Percentiles rank a stretch among this genome's conserved stretches.
These are phyloP conservation scores for Sordariomycetes sp. DNA, from an alignment of 2,329 filamentous ascomycete genomes.

Conservation along the genomic window DNA sequence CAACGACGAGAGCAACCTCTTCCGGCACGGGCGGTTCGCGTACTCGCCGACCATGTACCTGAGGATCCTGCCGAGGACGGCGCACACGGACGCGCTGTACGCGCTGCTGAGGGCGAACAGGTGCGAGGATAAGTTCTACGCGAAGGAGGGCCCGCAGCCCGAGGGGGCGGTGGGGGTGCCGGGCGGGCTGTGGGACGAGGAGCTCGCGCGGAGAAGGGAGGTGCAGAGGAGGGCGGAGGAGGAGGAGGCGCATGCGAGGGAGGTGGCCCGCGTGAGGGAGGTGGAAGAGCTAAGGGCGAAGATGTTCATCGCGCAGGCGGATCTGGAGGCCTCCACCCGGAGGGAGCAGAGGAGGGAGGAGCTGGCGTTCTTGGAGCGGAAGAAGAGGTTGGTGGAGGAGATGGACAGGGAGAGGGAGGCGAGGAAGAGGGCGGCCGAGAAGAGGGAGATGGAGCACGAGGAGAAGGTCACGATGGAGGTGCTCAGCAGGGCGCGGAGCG, in stretches of 20 bases:
- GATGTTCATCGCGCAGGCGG: conserved; percentile 35
- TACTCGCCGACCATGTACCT: conserved; percentile 59
- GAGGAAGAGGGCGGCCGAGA: conserved; percentile 22
- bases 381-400: conserved; percentile 35
- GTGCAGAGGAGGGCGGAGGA: conserved; percentile 33
- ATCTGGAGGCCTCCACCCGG: conserved; percentile 40
- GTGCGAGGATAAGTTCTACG: conserved; percentile 42
- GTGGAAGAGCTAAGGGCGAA: conserved; percentile 39
- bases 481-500: conserved; percentile 28
- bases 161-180: conserved; percentile 41
- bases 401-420: conserved; percentile 14
- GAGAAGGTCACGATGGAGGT: conserved; percentile 33
- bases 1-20: conserved; percentile 49
- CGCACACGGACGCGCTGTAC: conserved; percentile 29
- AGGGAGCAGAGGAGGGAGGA: conserved; percentile 34
- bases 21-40: conserved; percentile 37
- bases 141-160: conserved; percentile 41
- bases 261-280: conserved; percentile 37
- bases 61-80: conserved; percentile 29
- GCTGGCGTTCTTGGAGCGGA: conserved; percentile 28
- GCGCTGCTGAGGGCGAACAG: conserved; percentile 39
- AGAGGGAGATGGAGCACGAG: conserved; percentile 31
- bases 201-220: conserved; percentile 37
- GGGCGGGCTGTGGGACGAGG: conserved; percentile 33
- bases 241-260: conserved; percentile 34